Evolutionary conservation across 1,284 basidiomycete species (phyloP).

Genomic region (Fomitopsis schrenkii): DNA sequence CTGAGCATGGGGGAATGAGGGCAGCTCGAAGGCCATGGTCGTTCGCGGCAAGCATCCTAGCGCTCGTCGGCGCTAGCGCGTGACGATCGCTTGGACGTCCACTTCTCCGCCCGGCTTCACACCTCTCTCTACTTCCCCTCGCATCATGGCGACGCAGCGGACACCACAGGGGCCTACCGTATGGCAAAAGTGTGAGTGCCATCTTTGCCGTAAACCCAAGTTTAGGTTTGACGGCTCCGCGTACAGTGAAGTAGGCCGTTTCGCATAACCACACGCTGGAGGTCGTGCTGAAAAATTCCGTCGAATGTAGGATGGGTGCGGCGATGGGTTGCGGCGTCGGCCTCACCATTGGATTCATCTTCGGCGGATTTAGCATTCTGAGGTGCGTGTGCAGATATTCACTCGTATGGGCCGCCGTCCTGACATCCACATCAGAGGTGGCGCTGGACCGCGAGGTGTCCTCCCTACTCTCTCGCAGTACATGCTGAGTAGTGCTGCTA

Average conservation of each 20-base stretch:
- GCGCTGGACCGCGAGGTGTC: constrained; percentile 83
- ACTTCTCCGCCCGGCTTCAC: background rate
- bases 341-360: constrained; percentile 94
- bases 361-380: constrained; percentile 87
- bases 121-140: constrained; percentile 3
- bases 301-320: constrained; percentile 76
- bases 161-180: constrained; percentile 56
- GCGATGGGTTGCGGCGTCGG: constrained; percentile 91
- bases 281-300: constrained; percentile 1
- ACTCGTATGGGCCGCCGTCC: background rate
- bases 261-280: constrained; percentile 5
- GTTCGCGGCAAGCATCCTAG: background rate
- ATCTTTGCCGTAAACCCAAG: background rate
- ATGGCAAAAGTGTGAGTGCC: constrained; percentile 68
- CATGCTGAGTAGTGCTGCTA: constrained; percentile 89
- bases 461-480: constrained; percentile 90
- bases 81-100: constrained; percentile 1
- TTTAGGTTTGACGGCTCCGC: background rate
- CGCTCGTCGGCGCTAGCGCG: background rate
- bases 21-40: constrained; percentile 18
- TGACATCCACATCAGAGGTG: constrained; percentile 48
- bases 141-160: constrained; percentile 33
- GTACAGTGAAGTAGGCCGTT: constrained; percentile 29
- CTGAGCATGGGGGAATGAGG: constrained; percentile 65
- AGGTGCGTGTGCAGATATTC: constrained; percentile 47